Evolutionary conservation across 1,284 basidiomycete genomes (phyloP), one percentile per base, ranked within the genome.

Genomic region (Hemileia vastatrix): DNA sequence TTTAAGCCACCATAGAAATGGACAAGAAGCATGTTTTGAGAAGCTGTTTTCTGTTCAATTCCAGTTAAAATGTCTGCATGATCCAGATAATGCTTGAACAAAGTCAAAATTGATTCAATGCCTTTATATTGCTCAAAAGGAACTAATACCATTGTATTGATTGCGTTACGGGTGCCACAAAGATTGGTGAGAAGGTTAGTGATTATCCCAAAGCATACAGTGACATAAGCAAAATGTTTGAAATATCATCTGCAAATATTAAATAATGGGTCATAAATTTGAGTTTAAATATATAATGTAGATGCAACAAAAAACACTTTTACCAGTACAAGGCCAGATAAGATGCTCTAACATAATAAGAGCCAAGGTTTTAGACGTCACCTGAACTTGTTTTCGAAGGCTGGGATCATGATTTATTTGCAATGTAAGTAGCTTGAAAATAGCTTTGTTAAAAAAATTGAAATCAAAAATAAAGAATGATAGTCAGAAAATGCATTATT

Each of bases 1-100:
- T 90, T 90, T 59, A 95, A 76, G 6, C 86, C 88, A 36, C 85
- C 84, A 64, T 85, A 88, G 0, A 87, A 86, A 71, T 89, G 84
- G 1, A 84, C 79, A 36, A 77, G 66, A 54, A 67, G 68, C 53
- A 71, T 65, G 21, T 66, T 52, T 69, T 63, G 18, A 69, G 50
- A 43, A 19, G 48, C 45, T 36, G 45, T 40, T 23, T 27, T 24
- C 33, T 61, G 48, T 19, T 64, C 61, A 44, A 48, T 54, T 52
- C 65, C 62, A 1, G 65, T 56, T n/a, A 65, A 58, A 8, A 64
- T 54, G 50, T 64, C 60, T 15, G 67, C 66, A 48, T 67, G 63
- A 3, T 61, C 60, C 13, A 68, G 79, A 66, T 90, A 84, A 31
- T 77, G 78, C 13, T 78, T 78, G 69, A 83, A 85, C 33, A 86